Base-by-base conservation (phyloP, 2,329 filamentous ascomycete genomes). In the Penicillium concentricum region DNA sequence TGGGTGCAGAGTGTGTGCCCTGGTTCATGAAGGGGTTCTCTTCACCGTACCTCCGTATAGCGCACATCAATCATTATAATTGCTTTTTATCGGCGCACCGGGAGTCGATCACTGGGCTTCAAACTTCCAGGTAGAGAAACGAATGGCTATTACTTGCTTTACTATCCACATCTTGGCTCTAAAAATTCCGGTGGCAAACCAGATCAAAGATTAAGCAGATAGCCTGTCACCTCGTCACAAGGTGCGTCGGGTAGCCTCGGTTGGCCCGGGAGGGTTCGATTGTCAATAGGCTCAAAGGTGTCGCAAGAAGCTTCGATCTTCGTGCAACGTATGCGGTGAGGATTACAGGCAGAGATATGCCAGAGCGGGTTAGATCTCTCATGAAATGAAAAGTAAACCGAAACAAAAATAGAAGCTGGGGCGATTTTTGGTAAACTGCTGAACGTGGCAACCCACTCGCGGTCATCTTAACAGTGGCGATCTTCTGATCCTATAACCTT, bases 391-490 rank as follows among this genome's bases (percentile, higher is more conserved):
- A 32, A 24, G 22, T 38, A 13, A 18, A 13, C 22, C 44, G 28
- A 57, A 44, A 44, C 28, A n/a, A 1, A 45, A 46, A 38, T 24
- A 32, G 47, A 53, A 54, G 45, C 47, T 51, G 57, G 49, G 52
- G 51, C 56, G 51, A 3, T 24, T 39, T 49, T 46, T 63, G 55
- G 42, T 47, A 56, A 59, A 42, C 58, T 63, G 28, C 52, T 56
- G 54, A 66, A 65, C 61, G 63, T 66, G 63, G 62, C 43, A 48
- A 58, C 56, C 59, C 63, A 65, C 56, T 38, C 26, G 32, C 24
- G 7, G 56, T 46, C 56, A 60, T 60, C 51, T 59, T 58, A 58
- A 53, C 22, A 34, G 30, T 41, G 47, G 37, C 43, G 59, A 64
- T 64, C 61, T 20, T 51, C 44, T 60, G 37, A 58, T 54, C 50